Base-by-base conservation (phyloP, 1,284 basidiomycete species). In the Cutaneotrichosporon cutaneum region DNA sequence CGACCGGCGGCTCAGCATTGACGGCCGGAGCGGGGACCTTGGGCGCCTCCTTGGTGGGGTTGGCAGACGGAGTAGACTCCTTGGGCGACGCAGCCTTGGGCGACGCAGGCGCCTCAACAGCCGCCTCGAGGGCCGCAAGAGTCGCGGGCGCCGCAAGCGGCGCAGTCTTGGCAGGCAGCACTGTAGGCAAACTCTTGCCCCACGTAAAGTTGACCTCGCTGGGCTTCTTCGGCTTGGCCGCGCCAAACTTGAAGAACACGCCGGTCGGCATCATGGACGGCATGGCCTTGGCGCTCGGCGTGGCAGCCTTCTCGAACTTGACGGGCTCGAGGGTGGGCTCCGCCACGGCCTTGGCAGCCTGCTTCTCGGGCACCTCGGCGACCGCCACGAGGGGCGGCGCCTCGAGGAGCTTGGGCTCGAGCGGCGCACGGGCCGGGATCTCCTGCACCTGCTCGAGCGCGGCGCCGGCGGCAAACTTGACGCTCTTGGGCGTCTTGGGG, bases 191-290 rank as follows among this genome's bases (percentile, higher is more conserved):
- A 6, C 3, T 16, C 27, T 51, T 26, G 27, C 13, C 48, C 48
- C 48, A 51, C 26, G 48, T 13, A 30, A 51, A 51, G 48, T 51
- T 32, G 27, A 32, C 48, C 27, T 32, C 27, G 48, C 13, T 27
- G 14, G 48, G 48, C 14, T 51, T 13, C 18, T 26, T 27, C 14
- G 48, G 48, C 27, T 51, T 51, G 26, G 16, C 26, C 2, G 27
- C 48, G 26, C 48, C 48, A 18, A 51, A 51, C 26, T 27, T 27
- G 48, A 51, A 51, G 27, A 51, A 51, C 13, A 27, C 48, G 16
- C 48, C 48, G 16, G 48, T 51, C 14, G 48, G 48, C 27, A 26
- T 27, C 18, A 51, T 27, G 13, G 27, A 18, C 16, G 48, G 48
- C 39, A 42, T 42, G 27, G 10, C 30, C 30, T 30, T 30, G n/a